Conservation (phyloP, 1,139 yeast genomes). For the Meyerozyma smithsonii region DNA sequence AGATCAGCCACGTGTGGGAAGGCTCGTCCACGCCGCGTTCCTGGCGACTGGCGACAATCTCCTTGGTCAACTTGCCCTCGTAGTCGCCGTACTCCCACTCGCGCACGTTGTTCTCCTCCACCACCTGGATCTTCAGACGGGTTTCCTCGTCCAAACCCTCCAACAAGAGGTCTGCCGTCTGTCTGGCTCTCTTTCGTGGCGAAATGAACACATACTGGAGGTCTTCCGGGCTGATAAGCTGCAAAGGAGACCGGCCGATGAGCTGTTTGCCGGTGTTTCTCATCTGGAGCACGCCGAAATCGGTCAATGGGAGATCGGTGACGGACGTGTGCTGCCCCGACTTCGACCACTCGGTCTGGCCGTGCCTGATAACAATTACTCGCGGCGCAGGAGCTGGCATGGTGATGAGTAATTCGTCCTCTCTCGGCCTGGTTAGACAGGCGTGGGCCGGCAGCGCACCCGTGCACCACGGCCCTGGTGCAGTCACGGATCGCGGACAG, state of each 20-base stretch:
- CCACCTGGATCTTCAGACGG: conserved; percentile 37
- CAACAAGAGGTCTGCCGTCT: conserved; percentile 60
- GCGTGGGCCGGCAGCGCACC: not conserved
- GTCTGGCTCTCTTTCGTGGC: conserved; percentile 75
- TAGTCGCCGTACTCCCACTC: conserved; percentile 98
- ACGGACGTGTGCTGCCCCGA: conserved; percentile 86
- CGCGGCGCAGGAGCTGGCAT: conserved; percentile 52
- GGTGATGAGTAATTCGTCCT: not conserved
- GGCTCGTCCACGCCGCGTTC: conserved; percentile 52
- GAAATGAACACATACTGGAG: conserved; percentile 67
- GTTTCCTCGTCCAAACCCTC: conserved; percentile 46
- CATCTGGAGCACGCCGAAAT: conserved; percentile 75
- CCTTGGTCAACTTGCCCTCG: conserved; percentile 71
- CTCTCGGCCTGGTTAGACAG: too few species aligned
- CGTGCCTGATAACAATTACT: conserved; percentile 76
- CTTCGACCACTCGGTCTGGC: conserved; percentile 94
- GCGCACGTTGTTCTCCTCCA: conserved; percentile 64
- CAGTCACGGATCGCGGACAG: too few species aligned
- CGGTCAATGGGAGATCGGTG: conserved; percentile 77
- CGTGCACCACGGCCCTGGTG: too few species aligned
- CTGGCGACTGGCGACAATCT: conserved; percentile 59
- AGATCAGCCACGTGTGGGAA: conserved; percentile 61
- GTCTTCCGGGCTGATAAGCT: conserved; percentile 58
- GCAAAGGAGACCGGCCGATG: conserved; percentile 49
- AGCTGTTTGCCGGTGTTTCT: conserved; percentile 64